These are phyloP conservation scores for Sambucus nigra DNA, from an alignment of 129 eudicot species.

Conservation along the genomic window DNA sequence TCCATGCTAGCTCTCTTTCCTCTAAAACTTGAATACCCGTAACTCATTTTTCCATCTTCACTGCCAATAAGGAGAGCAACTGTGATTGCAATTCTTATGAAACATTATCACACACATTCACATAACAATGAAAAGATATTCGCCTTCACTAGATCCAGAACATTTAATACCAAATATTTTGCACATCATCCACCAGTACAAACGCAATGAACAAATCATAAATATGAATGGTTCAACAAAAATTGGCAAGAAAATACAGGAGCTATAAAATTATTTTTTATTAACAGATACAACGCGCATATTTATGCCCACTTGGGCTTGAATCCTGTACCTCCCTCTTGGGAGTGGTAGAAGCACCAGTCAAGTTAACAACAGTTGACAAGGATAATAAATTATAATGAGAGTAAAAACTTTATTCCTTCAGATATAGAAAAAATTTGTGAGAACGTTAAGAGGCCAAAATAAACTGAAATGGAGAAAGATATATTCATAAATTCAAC, in stretches of 20 bases:
- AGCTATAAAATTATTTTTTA: no score
- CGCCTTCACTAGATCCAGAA: neutral
- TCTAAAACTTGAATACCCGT: constrained; percentile 81
- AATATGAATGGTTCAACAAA: neutral
- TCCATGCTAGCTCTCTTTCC: constrained; percentile 95
- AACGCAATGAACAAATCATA: neutral
- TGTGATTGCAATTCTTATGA: constrained; percentile 12
- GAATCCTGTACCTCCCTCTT: no score
- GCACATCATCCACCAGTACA: neutral
- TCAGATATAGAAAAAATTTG: no score
- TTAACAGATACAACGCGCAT: no score
- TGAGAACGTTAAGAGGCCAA: neutral
- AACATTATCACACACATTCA: neutral
- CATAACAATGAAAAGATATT: neutral
- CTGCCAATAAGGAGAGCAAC: constrained; percentile 35
- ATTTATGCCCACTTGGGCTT: no score
- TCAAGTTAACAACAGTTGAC: no score
- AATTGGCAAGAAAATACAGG: no score
- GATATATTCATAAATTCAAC: neutral
- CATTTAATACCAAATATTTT: neutral
- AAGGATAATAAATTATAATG: no score
- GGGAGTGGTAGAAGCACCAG: no score
- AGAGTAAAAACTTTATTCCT: no score
- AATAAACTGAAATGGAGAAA: neutral
- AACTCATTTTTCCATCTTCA: constrained; percentile 74